phyloP scores from a whole-genome alignment of 192 early-diverging fungal genomes.

The Rhizoclosmatium sp. region DNA sequence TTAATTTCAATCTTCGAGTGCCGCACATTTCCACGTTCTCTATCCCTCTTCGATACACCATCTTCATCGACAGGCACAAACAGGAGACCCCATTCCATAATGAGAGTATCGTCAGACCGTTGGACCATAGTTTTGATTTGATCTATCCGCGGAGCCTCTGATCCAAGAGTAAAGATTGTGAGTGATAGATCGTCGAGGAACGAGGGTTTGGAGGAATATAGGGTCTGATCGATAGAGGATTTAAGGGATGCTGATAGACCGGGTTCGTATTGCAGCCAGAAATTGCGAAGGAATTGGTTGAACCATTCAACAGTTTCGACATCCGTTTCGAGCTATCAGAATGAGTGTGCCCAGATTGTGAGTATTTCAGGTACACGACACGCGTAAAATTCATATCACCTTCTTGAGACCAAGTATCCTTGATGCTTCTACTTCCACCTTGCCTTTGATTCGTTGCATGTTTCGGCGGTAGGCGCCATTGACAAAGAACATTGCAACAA shows the following conservation, averaged over 20 bases:
- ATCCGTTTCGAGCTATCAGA: slow-evolving; percentile 35
- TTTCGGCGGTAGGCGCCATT: slow-evolving; percentile 35
- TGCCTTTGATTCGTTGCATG: slow-evolving; percentile 24
- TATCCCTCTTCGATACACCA: slow-evolving; percentile 43
- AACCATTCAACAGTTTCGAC: slow-evolving; percentile 86
- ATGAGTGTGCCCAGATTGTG: not conserved
- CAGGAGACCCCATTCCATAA: slow-evolving; percentile 91
- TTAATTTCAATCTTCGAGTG: slow-evolving; percentile 89
- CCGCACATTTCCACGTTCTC: slow-evolving; percentile 50
- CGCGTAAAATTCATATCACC: not conserved
- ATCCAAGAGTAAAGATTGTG: slow-evolving; percentile 58
- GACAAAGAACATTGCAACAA: slow-evolving; percentile 35
- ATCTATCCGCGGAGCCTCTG: slow-evolving; percentile 57
- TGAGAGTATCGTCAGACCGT: slow-evolving; percentile 54
- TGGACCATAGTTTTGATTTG: slow-evolving; percentile 45
- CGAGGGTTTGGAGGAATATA: slow-evolving; percentile 75
- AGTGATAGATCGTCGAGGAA: slow-evolving; percentile 69
- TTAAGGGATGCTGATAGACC: slow-evolving; percentile 78
- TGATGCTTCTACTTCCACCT: slow-evolving; percentile 25
- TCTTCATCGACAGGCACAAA: slow-evolving; percentile 86
- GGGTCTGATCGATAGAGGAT: slow-evolving; percentile 73
- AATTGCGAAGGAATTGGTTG: slow-evolving; percentile 82
- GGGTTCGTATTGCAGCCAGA: slow-evolving; percentile 94
- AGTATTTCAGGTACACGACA: not conserved
- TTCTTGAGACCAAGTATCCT: slow-evolving; percentile 24